Conservation (phyloP, 2,329 filamentous ascomycete genomes). For the Cladorrhinum sp. region DNA sequence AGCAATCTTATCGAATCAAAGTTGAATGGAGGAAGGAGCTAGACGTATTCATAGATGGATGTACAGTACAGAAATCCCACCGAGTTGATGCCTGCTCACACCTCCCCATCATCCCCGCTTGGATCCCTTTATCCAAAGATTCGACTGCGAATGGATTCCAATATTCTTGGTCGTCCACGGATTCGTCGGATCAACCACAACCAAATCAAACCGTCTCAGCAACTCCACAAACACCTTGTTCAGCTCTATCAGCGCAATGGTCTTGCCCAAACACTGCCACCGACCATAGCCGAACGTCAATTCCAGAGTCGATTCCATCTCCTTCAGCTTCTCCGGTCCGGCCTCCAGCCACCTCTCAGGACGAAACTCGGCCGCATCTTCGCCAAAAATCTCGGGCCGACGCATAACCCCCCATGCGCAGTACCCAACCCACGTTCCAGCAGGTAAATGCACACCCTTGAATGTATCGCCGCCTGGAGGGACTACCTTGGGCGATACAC, state of each 20-base stretch:
- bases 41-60: too few species aligned
- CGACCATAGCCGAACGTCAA: conserved; percentile 39
- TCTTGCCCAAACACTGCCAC: conserved; percentile 41
- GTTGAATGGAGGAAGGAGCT: neutral
- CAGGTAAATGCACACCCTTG: conserved; percentile 21
- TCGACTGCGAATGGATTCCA: neutral
- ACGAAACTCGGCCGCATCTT: conserved; percentile 39
- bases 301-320: conserved; percentile 35
- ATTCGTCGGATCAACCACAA: neutral
- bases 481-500: conserved; percentile 22
- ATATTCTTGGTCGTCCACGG: neutral
- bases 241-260: conserved; percentile 42
- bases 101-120: neutral
- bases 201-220: neutral
- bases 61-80: too few species aligned
- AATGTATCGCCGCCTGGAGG: conserved; percentile 29
- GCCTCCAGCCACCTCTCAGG: conserved; percentile 47
- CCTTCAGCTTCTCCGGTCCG: conserved; percentile 28
- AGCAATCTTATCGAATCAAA: too few species aligned
- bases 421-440: conserved; percentile 18
- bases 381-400: conserved; percentile 33
- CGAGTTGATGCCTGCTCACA: too few species aligned
- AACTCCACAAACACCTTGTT: conserved; percentile 36
- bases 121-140: neutral
- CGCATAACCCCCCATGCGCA: conserved; percentile 35